A percentile compares a stretch with the other conserved stretches of the same genome.
These are phyloP conservation scores for Nigrospora sphaerica DNA, from an alignment of 2,329 filamentous ascomycete genomes.

Conservation along the genomic window DNA sequence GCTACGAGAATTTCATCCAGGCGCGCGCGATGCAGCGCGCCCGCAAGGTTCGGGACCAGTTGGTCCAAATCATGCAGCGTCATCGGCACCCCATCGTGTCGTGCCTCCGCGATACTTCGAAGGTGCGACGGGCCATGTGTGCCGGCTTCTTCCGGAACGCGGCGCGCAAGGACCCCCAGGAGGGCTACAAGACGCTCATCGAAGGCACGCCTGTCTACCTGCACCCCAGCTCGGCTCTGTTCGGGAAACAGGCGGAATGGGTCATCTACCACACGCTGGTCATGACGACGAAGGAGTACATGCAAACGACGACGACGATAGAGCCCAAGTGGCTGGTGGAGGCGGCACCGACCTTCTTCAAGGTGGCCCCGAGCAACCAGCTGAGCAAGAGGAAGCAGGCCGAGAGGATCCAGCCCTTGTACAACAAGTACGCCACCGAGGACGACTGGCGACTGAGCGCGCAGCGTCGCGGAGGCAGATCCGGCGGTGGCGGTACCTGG, in stretches of 20 bases:
- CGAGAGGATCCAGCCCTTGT: conserved; percentile 89
- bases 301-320: conserved; percentile 89
- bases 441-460: conserved; percentile 93
- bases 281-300: conserved; percentile 94
- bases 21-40: conserved; percentile 81
- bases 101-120: conserved; percentile 80
- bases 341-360: conserved; percentile 98
- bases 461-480: conserved; percentile 76
- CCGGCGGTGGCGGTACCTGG: conserved; percentile 86
- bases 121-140: conserved; percentile 84
- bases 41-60: conserved; percentile 86
- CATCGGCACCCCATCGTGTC: conserved; percentile 77
- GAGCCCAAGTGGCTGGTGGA: conserved; percentile 94
- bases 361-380: conserved; percentile 81
- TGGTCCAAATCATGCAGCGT: conserved; percentile 88
- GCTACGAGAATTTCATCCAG: conserved; percentile 96
- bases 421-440: conserved; percentile 85
- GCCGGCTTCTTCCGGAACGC: conserved; percentile 93
- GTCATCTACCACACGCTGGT: conserved; percentile 91
- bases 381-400: conserved; percentile 89
- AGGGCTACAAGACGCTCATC: conserved; percentile 95
- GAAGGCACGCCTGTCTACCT: conserved; percentile 93
- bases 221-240: conserved; percentile 85
- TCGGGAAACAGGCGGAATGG: conserved; percentile 93
- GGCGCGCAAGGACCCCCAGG: conserved; percentile 89